Evolutionary conservation across 148 eudicot species (phyloP).

Genomic region (Nyssa sinensis): DNA sequence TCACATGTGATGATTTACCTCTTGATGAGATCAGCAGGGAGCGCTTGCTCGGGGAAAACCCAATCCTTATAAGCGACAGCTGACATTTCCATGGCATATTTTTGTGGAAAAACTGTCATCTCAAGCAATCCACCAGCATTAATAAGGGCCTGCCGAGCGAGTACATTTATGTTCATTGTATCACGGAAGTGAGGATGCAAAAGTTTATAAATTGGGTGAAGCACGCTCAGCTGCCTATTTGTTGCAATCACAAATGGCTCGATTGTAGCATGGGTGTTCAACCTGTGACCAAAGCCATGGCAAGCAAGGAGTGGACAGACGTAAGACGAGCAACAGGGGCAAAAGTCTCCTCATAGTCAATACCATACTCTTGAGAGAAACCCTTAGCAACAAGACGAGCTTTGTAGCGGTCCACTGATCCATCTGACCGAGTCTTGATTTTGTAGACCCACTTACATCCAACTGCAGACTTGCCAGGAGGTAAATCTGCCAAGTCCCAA

Average conservation of each 20-base stretch:
- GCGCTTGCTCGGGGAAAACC: slow-evolving; percentile 35
- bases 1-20: slow-evolving; percentile 11
- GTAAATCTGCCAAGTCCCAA: no score
- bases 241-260: slow-evolving; percentile 38
- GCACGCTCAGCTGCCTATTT: slow-evolving; percentile 44
- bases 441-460: no score
- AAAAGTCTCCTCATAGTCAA: no score
- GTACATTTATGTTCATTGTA: slow-evolving; percentile 46
- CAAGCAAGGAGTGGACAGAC: no score
- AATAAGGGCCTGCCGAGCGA: slow-evolving; percentile 37
- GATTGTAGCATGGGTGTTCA: slow-evolving; percentile 13
- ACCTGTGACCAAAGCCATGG: slow-evolving; percentile 13
- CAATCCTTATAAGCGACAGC: slow-evolving; percentile 30
- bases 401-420: no score
- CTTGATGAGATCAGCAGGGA: slow-evolving; percentile 25
- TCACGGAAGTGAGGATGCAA: slow-evolving; percentile 43
- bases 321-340: no score
- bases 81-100: slow-evolving; percentile 44
- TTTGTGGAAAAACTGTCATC: slow-evolving; percentile 30
- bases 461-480: no score
- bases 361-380: no score
- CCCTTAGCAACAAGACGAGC: no score
- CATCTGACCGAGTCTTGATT: no score
- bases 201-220: slow-evolving; percentile 48
- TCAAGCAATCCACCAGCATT: slow-evolving; percentile 45